Conservation (phyloP, 2,329 filamentous ascomycete species). For the Aspergillus ibericus region DNA sequence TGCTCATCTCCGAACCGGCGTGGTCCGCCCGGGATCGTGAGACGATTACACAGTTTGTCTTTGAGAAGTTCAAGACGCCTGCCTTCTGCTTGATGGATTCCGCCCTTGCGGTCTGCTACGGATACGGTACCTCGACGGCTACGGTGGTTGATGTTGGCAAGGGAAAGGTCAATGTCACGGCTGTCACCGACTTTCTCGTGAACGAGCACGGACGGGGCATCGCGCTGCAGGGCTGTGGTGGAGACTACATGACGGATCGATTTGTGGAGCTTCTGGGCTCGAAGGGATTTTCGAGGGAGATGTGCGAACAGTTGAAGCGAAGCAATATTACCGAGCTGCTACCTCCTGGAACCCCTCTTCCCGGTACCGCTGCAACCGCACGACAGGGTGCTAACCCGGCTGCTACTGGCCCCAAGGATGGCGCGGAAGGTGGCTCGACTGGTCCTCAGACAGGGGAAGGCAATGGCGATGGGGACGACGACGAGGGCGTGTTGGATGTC, state of each 20-base stretch:
- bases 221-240: constrained; percentile 69
- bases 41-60: constrained; percentile 86
- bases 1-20: constrained; percentile 83
- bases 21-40: constrained; percentile 91
- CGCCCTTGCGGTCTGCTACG: constrained; percentile 74
- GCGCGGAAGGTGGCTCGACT: constrained; percentile 51
- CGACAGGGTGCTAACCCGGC: constrained; percentile 53
- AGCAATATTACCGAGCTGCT: constrained; percentile 64
- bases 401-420: constrained; percentile 53
- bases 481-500: constrained; percentile 64
- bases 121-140: constrained; percentile 79
- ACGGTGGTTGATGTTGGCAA: constrained; percentile 89
- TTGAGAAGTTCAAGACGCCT: constrained; percentile 94
- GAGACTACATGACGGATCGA: constrained; percentile 78
- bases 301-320: constrained; percentile 66
- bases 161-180: constrained; percentile 89
- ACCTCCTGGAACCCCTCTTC: constrained; percentile 54
- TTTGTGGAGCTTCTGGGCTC: constrained; percentile 65
- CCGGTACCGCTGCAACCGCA: constrained; percentile 48
- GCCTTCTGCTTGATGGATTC: constrained; percentile 89
- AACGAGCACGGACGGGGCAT: constrained; percentile 66
- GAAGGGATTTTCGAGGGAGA: constrained; percentile 60
- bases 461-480: constrained; percentile 53
- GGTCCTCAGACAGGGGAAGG: constrained; percentile 57
- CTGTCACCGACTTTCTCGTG: constrained; percentile 79